Percentiles rank a stretch among this genome's conserved stretches.
phyloP scores from a whole-genome alignment of 768 basidiomycete genomes.

The Suillus americanus region DNA sequence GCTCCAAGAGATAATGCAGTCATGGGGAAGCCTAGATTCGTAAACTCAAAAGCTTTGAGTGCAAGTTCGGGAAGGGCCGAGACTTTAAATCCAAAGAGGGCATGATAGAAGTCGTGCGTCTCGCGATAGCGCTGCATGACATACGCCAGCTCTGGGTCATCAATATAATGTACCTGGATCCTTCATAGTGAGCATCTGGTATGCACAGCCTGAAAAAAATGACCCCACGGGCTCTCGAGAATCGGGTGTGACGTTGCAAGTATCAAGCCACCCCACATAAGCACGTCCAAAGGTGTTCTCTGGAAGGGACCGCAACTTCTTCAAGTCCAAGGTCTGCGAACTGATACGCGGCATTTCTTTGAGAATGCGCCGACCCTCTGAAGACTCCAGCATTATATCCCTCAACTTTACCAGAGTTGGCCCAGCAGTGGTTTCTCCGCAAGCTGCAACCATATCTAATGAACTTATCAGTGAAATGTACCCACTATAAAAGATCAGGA shows the following conservation, averaged over 20 bases:
- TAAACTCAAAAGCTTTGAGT: conserved; percentile 92
- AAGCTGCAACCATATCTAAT: conserved; percentile 91
- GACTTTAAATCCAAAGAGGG: conserved; percentile 85
- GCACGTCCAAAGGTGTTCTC: conserved; percentile 84
- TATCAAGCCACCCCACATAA: conserved; percentile 88
- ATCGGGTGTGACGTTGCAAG: conserved; percentile 89
- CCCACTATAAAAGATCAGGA: not conserved
- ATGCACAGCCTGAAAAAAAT: not conserved
- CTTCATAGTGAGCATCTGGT: conserved; percentile 2
- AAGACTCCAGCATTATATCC: conserved; percentile 71
- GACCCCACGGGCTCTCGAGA: conserved; percentile 80
- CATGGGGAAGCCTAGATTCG: conserved; percentile 90
- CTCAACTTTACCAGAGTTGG: conserved; percentile 73
- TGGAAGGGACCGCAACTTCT: conserved; percentile 60
- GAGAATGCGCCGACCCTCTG: conserved; percentile 83
- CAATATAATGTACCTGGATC: conserved; percentile 85
- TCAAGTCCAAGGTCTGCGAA: conserved; percentile 71
- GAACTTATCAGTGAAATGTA: not conserved
- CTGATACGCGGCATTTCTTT: conserved; percentile 83
- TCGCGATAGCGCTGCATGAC: conserved; percentile 98
- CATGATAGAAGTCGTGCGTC: conserved; percentile 97
- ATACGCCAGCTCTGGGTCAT: conserved; percentile 94
- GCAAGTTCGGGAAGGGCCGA: conserved; percentile 90
- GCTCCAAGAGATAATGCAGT: conserved; percentile 71
- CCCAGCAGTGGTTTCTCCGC: conserved; percentile 91